These are phyloP conservation scores for Vickermania ingenoplastis DNA, from an alignment of 208 protist species.

Conservation along the genomic window DNA sequence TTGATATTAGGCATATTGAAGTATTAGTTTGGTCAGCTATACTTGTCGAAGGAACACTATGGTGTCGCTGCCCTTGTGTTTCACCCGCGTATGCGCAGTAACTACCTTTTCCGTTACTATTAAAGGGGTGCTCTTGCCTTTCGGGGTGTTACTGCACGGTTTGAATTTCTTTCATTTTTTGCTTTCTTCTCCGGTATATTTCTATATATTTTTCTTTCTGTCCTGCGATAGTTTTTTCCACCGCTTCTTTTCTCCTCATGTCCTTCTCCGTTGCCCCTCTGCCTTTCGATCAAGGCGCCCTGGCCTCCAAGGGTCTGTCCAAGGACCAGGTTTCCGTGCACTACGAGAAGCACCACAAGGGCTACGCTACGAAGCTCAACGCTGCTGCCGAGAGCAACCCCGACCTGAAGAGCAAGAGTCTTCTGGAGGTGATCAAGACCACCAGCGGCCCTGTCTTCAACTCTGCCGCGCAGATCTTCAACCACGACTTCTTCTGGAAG, in stretches of 20 bases:
- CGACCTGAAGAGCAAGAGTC: conserved; percentile 59
- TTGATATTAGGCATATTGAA: too few relatives aligned
- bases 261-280: conserved; percentile 65
- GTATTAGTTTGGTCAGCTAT: too few relatives aligned
- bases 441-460: conserved; percentile 77
- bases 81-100: too few relatives aligned
- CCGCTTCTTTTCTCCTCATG: conserved; percentile 17
- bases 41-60: too few relatives aligned
- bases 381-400: conserved; percentile 30
- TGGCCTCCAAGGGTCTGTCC: conserved; percentile 77
- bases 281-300: conserved; percentile 62
- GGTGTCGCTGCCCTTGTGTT: too few relatives aligned
- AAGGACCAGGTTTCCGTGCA: conserved; percentile 88
- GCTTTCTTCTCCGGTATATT: conserved; percentile 5
- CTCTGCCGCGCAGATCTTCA: conserved; percentile 89
- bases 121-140: not conserved
- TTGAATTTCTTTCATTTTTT: not conserved
- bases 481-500: conserved; percentile 94
- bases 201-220: not conserved
- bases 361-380: conserved; percentile 90
- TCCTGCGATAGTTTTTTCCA: not conserved
- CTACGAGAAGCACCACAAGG: conserved; percentile 91
- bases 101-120: too few relatives aligned
- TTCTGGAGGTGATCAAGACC: conserved; percentile 66
- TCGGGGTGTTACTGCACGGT: not conserved